Base-by-base conservation (phyloP, 768 basidiomycete species). In the Nidularia sp. region DNA sequence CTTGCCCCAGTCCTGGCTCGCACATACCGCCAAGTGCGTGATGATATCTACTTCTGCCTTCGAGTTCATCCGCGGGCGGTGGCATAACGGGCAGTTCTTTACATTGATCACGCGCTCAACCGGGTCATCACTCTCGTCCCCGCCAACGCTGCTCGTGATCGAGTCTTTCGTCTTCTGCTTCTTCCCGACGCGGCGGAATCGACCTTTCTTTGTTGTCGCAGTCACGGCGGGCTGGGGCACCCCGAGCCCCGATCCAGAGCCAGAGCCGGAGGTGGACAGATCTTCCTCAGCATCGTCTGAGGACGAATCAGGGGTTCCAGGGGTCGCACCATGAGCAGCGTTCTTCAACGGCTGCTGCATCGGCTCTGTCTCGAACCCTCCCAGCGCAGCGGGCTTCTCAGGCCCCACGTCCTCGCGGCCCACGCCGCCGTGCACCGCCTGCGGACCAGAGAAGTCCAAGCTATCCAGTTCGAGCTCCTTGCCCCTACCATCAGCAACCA, bases 11-110 rank as follows among this genome's bases (percentile, higher is more conserved):
- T 98, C 97, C 58, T 86, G 81, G 56, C 87, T 90, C 7, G 97
- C 94, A 60, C 96, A 99, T 7, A 98, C 83, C 1, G 94, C 97
- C n/a, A 99, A 70, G 67, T 99, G 96, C 22, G 97, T 98, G 49
- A 99, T 76, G 61, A 98, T 97, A 64, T 97, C 95, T 60, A 93
- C 76, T 68, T 98, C 97, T 0, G 85, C 91, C 66, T 93, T 93
- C 49, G 83, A 80, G 67, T 81, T 89, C 59, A 98, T 62, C 43
- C 94, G 74, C 2, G 92, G 89, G 8, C 93, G 84, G 64, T 93
- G 94, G 63, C 96, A 99, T 43, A 99, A 66, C 0, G 96, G 96
- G 64, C 96, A 99, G 51, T 83, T 88, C 76, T 89, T 90, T 59
- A 99, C 84, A 64, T 98, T 98, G 74, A 98, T 95, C 31, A 99